These are phyloP conservation scores for Ceratocystis cubensis DNA, from an alignment of 2,329 filamentous ascomycete species.

Conservation along the genomic window DNA sequence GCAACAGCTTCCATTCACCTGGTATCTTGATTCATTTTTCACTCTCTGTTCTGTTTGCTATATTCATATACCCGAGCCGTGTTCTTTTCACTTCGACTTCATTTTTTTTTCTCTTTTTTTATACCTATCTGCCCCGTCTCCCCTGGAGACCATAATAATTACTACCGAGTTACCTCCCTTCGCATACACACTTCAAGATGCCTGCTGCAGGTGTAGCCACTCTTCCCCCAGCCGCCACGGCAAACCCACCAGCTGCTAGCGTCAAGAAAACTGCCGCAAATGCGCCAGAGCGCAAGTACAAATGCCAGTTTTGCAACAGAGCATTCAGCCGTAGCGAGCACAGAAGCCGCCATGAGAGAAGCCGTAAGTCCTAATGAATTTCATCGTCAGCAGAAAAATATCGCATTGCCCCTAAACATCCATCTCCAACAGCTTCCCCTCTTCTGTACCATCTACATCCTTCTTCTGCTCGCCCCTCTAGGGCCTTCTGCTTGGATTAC, in stretches of 20 bases:
- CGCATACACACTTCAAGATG: conserved; percentile 41
- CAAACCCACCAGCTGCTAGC: conserved; percentile 54
- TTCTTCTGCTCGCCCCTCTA: conserved; percentile 1
- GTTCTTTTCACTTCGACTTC: not conserved
- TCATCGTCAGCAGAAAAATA: too few species aligned
- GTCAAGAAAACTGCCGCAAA: conserved; percentile 15
- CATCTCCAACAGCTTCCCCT: too few species aligned
- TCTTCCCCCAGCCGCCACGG: conserved; percentile 56
- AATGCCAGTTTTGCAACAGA: conserved; percentile 96
- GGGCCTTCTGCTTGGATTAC: not conserved
- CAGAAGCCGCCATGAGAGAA: conserved; percentile 89
- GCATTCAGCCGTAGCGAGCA: conserved; percentile 97
- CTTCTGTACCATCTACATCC: not conserved
- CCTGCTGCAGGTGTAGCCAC: conserved; percentile 57
- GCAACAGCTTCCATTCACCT: not conserved
- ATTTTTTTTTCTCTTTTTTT: not conserved
- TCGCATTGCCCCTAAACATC: too few species aligned
- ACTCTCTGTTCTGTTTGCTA: not conserved
- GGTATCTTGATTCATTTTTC: conserved; percentile 1
- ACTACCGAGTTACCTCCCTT: not conserved
- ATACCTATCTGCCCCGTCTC: too few species aligned
- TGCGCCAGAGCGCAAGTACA: conserved; percentile 92
- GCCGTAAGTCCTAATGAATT: conserved; percentile 58
- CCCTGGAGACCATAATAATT: not conserved
- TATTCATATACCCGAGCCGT: conserved; percentile 7